These are phyloP conservation scores for Tirmania nivea DNA, from an alignment of 495 filamentous ascomycete genomes.

Conservation along the genomic window DNA sequence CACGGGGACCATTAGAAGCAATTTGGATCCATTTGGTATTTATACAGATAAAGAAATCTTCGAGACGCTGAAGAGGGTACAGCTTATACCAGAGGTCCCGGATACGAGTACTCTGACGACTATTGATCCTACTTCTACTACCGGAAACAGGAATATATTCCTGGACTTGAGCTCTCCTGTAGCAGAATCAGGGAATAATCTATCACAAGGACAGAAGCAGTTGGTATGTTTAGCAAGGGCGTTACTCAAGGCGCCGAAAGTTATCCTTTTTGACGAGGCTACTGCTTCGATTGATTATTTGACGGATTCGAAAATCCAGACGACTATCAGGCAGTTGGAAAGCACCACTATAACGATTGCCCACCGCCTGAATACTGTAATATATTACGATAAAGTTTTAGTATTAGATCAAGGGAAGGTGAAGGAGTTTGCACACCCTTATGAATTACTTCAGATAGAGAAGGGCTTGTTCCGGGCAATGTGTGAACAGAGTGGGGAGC, in stretches of 20 bases:
- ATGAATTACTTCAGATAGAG: slow-evolving; percentile 46
- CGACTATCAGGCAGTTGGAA: slow-evolving; percentile 71
- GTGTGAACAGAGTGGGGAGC: slow-evolving; percentile 88
- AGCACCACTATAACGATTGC: slow-evolving; percentile 96
- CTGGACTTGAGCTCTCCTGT: slow-evolving; percentile 63
- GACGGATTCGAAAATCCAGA: slow-evolving; percentile 89
- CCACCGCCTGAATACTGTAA: slow-evolving; percentile 90
- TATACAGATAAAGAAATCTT: slow-evolving; percentile 90
- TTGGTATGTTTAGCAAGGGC: slow-evolving; percentile 89
- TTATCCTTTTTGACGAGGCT: slow-evolving; percentile 97
- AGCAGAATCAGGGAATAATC: slow-evolving; percentile 80
- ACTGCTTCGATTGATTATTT: slow-evolving; percentile 96
- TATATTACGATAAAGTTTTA: slow-evolving; percentile 96
- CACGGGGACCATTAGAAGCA: slow-evolving; percentile 81
- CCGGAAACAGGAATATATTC: slow-evolving; percentile 84
- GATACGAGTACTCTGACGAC: neutral
- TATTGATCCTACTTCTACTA: slow-evolving; percentile 1
- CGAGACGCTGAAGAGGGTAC: slow-evolving; percentile 67
- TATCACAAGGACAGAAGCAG: slow-evolving; percentile 85
- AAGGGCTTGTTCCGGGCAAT: slow-evolving; percentile 62
- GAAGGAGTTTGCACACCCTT: slow-evolving; percentile 73
- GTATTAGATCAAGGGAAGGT: slow-evolving; percentile 79
- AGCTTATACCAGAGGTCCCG: slow-evolving; percentile 36
- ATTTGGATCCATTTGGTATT: slow-evolving; percentile 80
- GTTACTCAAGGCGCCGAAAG: slow-evolving; percentile 72